Evolutionary conservation across 805 yeast species (phyloP).

Genomic region (Candida ulmi): DNA sequence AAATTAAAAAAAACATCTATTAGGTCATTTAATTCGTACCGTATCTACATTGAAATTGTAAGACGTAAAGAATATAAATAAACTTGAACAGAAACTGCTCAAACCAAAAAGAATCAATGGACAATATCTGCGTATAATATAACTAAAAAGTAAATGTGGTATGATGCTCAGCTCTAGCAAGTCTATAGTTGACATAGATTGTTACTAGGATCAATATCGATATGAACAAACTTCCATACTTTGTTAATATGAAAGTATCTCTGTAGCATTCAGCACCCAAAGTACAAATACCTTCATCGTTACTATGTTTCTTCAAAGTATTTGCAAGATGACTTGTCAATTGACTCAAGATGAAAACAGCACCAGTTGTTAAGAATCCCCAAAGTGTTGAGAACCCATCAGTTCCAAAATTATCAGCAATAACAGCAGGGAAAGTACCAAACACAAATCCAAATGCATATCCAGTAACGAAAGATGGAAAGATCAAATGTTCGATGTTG

Average conservation of each 20-base stretch:
- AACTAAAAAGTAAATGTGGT: not conserved
- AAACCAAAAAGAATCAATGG: too few species aligned
- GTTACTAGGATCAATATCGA: conserved; percentile 12
- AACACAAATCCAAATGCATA: conserved; percentile 63
- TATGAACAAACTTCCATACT: conserved; percentile 15
- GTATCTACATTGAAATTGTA: too few species aligned
- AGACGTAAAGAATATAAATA: too few species aligned
- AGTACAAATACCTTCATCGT: conserved; percentile 36
- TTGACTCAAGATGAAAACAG: conserved; percentile 46
- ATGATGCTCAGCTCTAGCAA: not conserved
- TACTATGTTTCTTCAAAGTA: conserved; percentile 42
- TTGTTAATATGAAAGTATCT: conserved; percentile 31
- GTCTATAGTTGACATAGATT: conserved; percentile 7
- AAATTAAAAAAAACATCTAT: too few species aligned
- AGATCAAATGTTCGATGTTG: conserved; percentile 36
- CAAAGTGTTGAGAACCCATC: conserved; percentile 65
- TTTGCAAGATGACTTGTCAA: conserved; percentile 53
- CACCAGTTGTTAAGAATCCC: conserved; percentile 74
- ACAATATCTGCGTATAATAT: too few species aligned
- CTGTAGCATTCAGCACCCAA: conserved; percentile 44
- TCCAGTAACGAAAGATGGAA: conserved; percentile 54
- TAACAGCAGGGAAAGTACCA: conserved; percentile 71
- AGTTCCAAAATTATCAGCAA: conserved; percentile 70
- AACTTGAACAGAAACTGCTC: too few species aligned
- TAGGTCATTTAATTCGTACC: too few species aligned